These are phyloP conservation scores for Rheum nobile DNA, from an alignment of 148 eudicot species.

Conservation along the genomic window DNA sequence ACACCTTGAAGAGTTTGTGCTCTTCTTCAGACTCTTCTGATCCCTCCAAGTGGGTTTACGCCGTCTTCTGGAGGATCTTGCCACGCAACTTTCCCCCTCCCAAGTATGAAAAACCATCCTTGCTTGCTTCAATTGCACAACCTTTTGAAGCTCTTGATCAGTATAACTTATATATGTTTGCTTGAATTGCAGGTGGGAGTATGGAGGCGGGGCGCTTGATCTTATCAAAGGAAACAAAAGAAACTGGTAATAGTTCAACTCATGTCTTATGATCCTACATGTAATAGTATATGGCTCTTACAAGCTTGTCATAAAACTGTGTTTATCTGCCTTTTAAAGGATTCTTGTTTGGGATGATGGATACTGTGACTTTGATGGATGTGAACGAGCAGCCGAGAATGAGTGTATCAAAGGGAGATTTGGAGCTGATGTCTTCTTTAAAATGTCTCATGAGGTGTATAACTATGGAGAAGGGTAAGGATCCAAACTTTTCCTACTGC, in stretches of 20 bases:
- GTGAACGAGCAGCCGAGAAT: constrained; percentile 47
- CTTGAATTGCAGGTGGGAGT: constrained; percentile 59
- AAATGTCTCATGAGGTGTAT: constrained; percentile 99
- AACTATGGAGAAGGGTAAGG: constrained; percentile 97
- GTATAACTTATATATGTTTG: neutral
- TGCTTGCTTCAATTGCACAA: neutral
- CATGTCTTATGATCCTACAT: neutral
- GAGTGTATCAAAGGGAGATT: constrained; percentile 24
- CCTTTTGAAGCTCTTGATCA: neutral
- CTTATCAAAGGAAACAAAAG: constrained; percentile 95
- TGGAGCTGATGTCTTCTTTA: constrained; percentile 55
- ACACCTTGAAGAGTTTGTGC: constrained; percentile 87
- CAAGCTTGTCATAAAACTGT: neutral
- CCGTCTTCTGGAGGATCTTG: constrained; percentile 95
- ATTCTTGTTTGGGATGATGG: constrained; percentile 99
- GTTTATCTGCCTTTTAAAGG: constrained; percentile 26
- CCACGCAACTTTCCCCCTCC: constrained; percentile 98
- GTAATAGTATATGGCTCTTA: neutral
- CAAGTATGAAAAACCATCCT: constrained; percentile 27
- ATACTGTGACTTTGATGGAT: constrained; percentile 81
- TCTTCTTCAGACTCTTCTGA: constrained; percentile 35
- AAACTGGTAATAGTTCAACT: constrained; percentile 46
- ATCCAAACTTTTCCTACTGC: neutral
- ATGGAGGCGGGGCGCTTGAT: constrained; percentile 89
- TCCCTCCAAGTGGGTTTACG: constrained; percentile 89